A percentile compares a stretch with the other conserved stretches of the same genome.
Conservation (phyloP, 192 early-diverging fungal species). For the Coemansia aciculifera region DNA sequence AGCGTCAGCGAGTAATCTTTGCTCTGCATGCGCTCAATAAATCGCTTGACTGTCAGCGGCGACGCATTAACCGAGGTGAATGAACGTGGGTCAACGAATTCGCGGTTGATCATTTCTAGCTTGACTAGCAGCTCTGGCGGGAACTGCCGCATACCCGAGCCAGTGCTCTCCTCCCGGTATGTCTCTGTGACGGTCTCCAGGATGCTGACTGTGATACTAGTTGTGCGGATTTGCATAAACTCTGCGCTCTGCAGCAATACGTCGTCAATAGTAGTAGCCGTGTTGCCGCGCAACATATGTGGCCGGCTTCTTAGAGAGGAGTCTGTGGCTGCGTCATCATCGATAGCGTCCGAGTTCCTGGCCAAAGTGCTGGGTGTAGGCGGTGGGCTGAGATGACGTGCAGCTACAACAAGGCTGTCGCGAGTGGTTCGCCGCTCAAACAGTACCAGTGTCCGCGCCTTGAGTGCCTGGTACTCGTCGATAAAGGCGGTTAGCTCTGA, state of each 20-base stretch:
- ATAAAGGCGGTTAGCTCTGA: conserved; percentile 41
- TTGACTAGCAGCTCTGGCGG: conserved; percentile 15
- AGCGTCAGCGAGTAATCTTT: conserved; percentile 15
- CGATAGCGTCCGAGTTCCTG: background rate
- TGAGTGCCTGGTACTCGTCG: conserved; percentile 45
- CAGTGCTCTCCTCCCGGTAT: background rate
- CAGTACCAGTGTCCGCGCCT: conserved; percentile 7
- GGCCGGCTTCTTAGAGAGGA: background rate
- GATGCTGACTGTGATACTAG: conserved; percentile 20
- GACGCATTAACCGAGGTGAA: conserved; percentile 33
- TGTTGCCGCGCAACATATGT: background rate
- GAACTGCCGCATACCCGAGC: conserved; percentile 13
- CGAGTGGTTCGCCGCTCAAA: background rate
- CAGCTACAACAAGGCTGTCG: background rate
- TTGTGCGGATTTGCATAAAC: background rate
- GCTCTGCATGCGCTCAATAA: conserved; percentile 18
- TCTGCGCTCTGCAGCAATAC: background rate
- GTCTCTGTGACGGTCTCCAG: conserved; percentile 8
- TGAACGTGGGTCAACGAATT: conserved; percentile 37
- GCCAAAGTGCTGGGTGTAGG: background rate
- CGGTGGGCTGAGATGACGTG: background rate
- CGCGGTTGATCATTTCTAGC: conserved; percentile 16
- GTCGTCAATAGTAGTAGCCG: background rate
- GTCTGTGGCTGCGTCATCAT: background rate
- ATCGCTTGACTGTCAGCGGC: conserved; percentile 16